Percentiles rank a stretch among this genome's conserved stretches.
Conservation (phyloP, 176 grass and related monocot genomes). For the Hordeum marinum region DNA sequence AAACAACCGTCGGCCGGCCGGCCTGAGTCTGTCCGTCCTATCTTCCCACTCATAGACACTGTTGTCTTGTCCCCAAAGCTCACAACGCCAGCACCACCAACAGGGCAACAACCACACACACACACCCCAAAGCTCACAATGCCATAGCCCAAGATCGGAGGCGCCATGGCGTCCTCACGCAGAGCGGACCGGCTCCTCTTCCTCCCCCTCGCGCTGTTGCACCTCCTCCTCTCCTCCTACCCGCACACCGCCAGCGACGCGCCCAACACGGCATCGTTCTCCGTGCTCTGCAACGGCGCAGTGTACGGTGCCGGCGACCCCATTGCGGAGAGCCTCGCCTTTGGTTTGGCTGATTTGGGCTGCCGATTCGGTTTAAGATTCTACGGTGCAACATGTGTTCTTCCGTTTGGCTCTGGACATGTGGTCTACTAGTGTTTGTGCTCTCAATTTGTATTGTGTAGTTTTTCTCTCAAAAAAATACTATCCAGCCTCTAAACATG, state of each 20-base stretch:
- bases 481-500: no score
- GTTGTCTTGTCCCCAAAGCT: background rate
- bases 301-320: conserved; percentile 44
- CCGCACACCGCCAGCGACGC: background rate
- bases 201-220: background rate
- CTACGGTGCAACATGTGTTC: no score
- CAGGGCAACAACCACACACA: background rate
- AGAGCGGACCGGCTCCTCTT: background rate
- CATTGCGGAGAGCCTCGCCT: conserved; percentile 39
- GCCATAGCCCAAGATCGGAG: background rate
- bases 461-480: no score
- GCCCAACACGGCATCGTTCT: conserved; percentile 33
- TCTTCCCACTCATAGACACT: background rate
- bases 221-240: background rate
- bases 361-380: no score
- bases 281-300: conserved; percentile 48
- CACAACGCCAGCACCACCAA: background rate
- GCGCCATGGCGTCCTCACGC: no score
- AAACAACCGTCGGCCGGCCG: background rate
- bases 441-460: no score
- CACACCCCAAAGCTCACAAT: no score
- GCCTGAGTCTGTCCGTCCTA: background rate
- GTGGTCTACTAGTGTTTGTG: no score
- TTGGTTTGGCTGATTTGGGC: no score
- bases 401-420: no score